Conservation (phyloP, 345 rosid genomes). For the Heritiera fomes region DNA sequence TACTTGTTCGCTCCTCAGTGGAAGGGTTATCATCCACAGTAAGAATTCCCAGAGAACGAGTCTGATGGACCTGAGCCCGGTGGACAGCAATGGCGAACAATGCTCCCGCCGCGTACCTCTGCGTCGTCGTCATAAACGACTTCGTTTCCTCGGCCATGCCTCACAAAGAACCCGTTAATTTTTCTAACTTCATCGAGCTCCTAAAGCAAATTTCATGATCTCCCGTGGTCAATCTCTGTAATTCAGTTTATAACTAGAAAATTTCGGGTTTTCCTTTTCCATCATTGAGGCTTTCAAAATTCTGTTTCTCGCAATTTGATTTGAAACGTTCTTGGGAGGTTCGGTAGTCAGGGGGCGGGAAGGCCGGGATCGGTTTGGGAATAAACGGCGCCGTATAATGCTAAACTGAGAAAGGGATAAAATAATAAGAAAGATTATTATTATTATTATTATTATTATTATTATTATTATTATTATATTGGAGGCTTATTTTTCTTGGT, state of each 20-base stretch:
- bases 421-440: no score
- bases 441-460: no score
- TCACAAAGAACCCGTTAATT: not conserved
- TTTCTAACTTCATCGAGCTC: not conserved
- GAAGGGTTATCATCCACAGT: conserved; percentile 35
- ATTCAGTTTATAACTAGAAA: not conserved
- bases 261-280: not conserved
- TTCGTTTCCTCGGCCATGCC: conserved; percentile 23
- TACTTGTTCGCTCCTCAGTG: conserved; percentile 43
- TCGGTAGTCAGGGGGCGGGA: not conserved
- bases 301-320: not conserved
- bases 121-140: conserved; percentile 63
- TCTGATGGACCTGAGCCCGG: conserved; percentile 90
- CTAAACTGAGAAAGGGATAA: no score
- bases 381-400: no score
- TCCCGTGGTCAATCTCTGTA: not conserved
- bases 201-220: not conserved
- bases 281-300: not conserved
- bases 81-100: conserved; percentile 76
- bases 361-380: no score
- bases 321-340: not conserved
- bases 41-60: conserved; percentile 56
- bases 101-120: conserved; percentile 80
- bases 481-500: no score
- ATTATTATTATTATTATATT: no score